phyloP scores from a whole-genome alignment of 1,284 basidiomycete species.

The Macrocystidia cucumis region DNA sequence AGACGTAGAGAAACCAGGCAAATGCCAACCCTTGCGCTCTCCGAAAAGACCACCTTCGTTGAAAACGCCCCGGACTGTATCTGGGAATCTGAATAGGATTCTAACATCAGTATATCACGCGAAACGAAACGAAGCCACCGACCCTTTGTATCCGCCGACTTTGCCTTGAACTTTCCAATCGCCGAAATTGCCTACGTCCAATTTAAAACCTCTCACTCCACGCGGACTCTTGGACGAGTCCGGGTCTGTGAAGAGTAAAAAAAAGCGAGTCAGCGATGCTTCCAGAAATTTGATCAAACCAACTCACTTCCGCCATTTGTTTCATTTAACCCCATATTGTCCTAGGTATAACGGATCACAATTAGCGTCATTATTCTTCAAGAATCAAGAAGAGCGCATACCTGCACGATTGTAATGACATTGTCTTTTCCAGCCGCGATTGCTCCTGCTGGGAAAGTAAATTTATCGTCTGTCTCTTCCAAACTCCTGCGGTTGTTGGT shows the following conservation, averaged over 20 bases:
- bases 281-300: not conserved
- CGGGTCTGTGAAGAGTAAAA: slow-evolving; percentile 13
- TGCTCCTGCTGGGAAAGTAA: slow-evolving; percentile 49
- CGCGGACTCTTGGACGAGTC: slow-evolving; percentile 59
- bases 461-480: slow-evolving; percentile 58
- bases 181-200: slow-evolving; percentile 51
- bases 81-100: slow-evolving; percentile 45
- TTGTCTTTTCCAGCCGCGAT: slow-evolving; percentile 50
- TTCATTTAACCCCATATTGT: slow-evolving; percentile 76
- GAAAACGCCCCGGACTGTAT: slow-evolving; percentile 59
- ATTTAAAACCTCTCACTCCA: slow-evolving; percentile 68
- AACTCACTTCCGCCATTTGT: slow-evolving; percentile 28
- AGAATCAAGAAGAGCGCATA: slow-evolving; percentile 16
- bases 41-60: slow-evolving; percentile 80
- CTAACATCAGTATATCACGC: slow-evolving; percentile 4
- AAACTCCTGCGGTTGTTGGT: slow-evolving; percentile 51
- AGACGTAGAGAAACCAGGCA: slow-evolving; percentile 64
- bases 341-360: slow-evolving; percentile 28
- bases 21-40: slow-evolving; percentile 77
- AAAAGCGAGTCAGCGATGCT: not conserved
- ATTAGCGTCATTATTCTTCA: not conserved
- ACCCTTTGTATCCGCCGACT: slow-evolving; percentile 67
- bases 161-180: slow-evolving; percentile 82
- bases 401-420: slow-evolving; percentile 70
- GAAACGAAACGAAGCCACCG: slow-evolving; percentile 14